Conservation (phyloP, 2,329 filamentous ascomycete genomes). For the Diaporthe batatas region DNA sequence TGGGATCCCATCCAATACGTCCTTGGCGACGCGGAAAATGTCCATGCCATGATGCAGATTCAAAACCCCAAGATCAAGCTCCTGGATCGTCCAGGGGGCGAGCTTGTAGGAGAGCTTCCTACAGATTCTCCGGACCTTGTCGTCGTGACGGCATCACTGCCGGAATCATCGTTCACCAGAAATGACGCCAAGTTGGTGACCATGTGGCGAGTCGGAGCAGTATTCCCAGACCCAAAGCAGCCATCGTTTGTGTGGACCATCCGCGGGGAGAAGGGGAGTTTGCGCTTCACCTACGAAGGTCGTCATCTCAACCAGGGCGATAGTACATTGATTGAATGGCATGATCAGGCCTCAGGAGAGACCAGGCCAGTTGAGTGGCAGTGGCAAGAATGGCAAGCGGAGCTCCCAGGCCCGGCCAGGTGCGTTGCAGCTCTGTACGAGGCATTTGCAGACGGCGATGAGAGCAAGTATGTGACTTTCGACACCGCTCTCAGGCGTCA, state of each 20-base stretch:
- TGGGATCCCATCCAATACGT: slow-evolving; percentile 61
- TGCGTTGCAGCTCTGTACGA: slow-evolving; percentile 66
- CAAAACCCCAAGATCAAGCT: slow-evolving; percentile 58
- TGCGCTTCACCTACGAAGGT: slow-evolving; percentile 52
- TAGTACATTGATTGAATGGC: slow-evolving; percentile 60
- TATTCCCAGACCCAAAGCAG: slow-evolving; percentile 55
- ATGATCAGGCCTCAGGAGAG: slow-evolving; percentile 61
- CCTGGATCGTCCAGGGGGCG: slow-evolving; percentile 49
- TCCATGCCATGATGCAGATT: slow-evolving; percentile 58
- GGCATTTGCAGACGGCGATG: background rate
- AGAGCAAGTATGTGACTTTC: slow-evolving; percentile 33
- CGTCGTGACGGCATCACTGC: slow-evolving; percentile 50
- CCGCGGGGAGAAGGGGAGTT: slow-evolving; percentile 61
- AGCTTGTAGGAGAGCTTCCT: slow-evolving; percentile 49
- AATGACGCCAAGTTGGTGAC: slow-evolving; percentile 54
- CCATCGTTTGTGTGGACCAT: slow-evolving; percentile 61
- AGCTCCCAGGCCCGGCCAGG: slow-evolving; percentile 62
- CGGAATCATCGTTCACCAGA: slow-evolving; percentile 43
- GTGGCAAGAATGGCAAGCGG: slow-evolving; percentile 62
- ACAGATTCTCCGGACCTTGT: slow-evolving; percentile 49
- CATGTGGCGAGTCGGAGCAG: slow-evolving; percentile 58
- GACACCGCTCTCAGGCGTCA: slow-evolving; percentile 26
- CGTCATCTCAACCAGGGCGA: slow-evolving; percentile 48
- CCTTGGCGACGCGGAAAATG: slow-evolving; percentile 58
- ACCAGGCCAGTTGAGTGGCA: slow-evolving; percentile 59